Evolutionary conservation across 164 flowering plant species (phyloP).

Genomic region (Chimonanthus praecox): DNA sequence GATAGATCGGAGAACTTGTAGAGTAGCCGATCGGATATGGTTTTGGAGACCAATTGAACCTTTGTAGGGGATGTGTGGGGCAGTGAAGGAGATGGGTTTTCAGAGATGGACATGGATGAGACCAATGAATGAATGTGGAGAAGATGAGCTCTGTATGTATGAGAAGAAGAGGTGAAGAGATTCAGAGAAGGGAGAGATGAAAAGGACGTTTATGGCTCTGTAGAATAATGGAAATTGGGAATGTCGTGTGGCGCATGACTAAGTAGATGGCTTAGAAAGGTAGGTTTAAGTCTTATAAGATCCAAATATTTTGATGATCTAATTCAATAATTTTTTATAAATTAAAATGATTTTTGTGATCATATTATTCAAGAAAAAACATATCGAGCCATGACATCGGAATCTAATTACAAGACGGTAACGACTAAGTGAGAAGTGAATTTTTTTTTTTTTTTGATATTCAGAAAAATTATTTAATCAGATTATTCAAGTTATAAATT

Average conservation of each 20-base stretch:
- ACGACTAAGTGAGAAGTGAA: too few relatives aligned
- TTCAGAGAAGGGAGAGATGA: not conserved
- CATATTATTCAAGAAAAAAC: too few relatives aligned
- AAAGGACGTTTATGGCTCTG: slow-evolving; percentile 6
- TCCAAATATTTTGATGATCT: too few relatives aligned
- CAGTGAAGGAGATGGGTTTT: slow-evolving; percentile 9
- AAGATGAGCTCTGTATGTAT: not conserved
- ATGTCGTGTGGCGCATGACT: slow-evolving; percentile 10
- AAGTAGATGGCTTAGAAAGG: not conserved
- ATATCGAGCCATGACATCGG: too few relatives aligned
- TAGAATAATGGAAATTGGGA: slow-evolving; percentile 1
- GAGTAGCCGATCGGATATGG: slow-evolving; percentile 56
- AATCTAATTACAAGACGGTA: too few relatives aligned
- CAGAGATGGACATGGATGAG: not conserved
- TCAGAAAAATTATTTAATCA: too few relatives aligned
- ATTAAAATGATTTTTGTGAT: too few relatives aligned
- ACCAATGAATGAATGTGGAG: not conserved
- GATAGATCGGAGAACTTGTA: slow-evolving; percentile 56
- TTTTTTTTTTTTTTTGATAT: too few relatives aligned
- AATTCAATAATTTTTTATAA: too few relatives aligned
- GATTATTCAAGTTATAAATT: too few relatives aligned
- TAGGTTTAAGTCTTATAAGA: not conserved
- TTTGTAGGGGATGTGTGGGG: slow-evolving; percentile 9
- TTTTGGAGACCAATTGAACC: slow-evolving; percentile 47
- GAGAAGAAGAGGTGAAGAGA: not conserved